These are phyloP conservation scores for Luvunga scandens DNA, from an alignment of 345 rosid genomes.

Conservation along the genomic window DNA sequence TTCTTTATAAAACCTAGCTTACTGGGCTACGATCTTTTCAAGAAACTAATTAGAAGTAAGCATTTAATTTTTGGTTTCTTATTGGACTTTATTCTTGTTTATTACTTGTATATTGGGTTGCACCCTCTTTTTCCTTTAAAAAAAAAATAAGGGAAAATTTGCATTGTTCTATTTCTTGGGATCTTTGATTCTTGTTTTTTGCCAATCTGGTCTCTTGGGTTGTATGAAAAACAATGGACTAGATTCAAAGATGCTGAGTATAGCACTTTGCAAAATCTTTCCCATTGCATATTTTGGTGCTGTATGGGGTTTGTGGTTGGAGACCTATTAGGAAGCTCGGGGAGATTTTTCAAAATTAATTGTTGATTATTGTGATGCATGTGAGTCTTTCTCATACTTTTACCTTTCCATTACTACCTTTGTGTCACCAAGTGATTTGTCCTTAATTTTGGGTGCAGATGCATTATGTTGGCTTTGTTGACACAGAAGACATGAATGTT, in stretches of 20 bases:
- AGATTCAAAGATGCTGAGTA: neutral
- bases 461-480: slow-evolving; percentile 89
- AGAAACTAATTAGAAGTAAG: neutral
- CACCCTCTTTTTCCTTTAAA: too few species aligned
- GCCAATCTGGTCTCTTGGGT: neutral
- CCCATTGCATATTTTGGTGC: neutral
- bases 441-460: slow-evolving; percentile 47
- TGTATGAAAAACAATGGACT: neutral
- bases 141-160: too few species aligned
- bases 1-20: neutral
- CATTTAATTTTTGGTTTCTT: neutral
- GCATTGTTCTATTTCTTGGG: neutral
- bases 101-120: too few species aligned
- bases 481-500: slow-evolving; percentile 86
- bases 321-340: neutral
- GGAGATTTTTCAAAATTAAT: neutral
- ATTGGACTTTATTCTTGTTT: too few species aligned
- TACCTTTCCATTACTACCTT: slow-evolving; percentile 2
- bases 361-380: neutral
- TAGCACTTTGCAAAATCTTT: too few species aligned
- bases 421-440: slow-evolving; percentile 11
- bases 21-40: neutral
- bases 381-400: slow-evolving; percentile 8
- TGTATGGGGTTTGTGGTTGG: neutral
- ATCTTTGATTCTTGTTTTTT: neutral